Base-by-base conservation (phyloP, 78 protist species). In the Tieghemostelium lacteum region DNA sequence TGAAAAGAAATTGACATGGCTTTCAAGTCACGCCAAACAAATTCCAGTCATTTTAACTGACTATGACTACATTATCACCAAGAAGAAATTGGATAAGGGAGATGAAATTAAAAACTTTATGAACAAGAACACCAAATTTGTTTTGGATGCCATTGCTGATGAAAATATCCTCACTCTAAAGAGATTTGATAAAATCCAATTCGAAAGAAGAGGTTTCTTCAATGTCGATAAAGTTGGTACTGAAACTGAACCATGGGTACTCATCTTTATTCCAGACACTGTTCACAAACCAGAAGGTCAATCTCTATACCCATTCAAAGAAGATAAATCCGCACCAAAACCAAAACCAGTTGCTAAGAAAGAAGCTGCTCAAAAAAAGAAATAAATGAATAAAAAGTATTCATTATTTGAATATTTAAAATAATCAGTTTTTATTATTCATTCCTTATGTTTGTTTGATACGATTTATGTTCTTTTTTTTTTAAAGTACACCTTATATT, bases 191-290 rank as follows among this genome's bases (percentile, higher is more conserved):
- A 63, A 62, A 31, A n/a, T 96, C 58, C 98, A 97, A 92, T 64
- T 97, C 22, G 97, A 96, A 86, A 92, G 99, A 37, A 29, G 86
- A 29, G 98, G 98, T 75, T 97, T 50, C 95, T 97, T 75, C 94
- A 78, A 88, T 70, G 69, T 60, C 20, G 97, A 95, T 50, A 39
- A 92, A 85, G 83, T 77, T 34, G 80, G 86, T 70, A 39, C 49
- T 49, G 73, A n/a, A 19, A 39, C 22, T 10, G 45, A 24, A 66
- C 88, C 94, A 55, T 78, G 66, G 61, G 80, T 89, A 39, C 39
- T 89, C 40, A 78, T 89, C 22, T 73, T 54, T 60, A 77, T 89
- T 58, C 94, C 94, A 65, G 87, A 83, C 26, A 76, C 88, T 76
- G 28, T 50, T 24, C 22, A 31, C 14, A 89, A 89, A 45, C 77